phyloP scores from a whole-genome alignment of 2,329 filamentous ascomycete genomes.

The Aspergillus candidus region DNA sequence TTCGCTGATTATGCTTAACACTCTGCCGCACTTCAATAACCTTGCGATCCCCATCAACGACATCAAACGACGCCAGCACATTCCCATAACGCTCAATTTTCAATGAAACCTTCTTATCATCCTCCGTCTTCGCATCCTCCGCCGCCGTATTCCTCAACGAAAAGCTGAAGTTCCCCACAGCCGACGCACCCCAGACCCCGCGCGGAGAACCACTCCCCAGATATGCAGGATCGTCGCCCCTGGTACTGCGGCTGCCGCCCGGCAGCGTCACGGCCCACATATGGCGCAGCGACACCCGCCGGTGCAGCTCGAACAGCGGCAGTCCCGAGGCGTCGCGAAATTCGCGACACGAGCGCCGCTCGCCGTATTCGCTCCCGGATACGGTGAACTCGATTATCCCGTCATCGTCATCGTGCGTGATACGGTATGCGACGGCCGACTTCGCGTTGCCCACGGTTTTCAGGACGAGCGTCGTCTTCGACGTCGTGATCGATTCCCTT shows the following conservation, averaged over 20 bases:
- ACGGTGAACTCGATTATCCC: conserved; percentile 19
- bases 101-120: conserved; percentile 15
- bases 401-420: conserved; percentile 13
- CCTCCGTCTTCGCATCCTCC: conserved; percentile 9
- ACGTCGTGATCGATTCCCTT: conserved; percentile 17
- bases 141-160: conserved; percentile 21
- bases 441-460: conserved; percentile 15
- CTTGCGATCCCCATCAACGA: conserved; percentile 19
- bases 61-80: conserved; percentile 13
- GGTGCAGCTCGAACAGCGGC: conserved; percentile 23
- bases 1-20: conserved; percentile 13
- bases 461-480: conserved; percentile 17
- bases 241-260: conserved; percentile 8
- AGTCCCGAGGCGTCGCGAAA: conserved; percentile 25
- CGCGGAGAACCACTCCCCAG: conserved; percentile 8
- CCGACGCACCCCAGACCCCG: conserved; percentile 4
- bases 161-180: conserved; percentile 13
- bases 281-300: conserved; percentile 8
- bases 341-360: conserved; percentile 18
- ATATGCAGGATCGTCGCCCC: conserved; percentile 5
- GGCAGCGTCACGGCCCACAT: conserved; percentile 20
- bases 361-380: conserved; percentile 19
- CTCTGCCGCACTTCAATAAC: conserved; percentile 15
- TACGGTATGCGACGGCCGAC: conserved; percentile 12
- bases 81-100: conserved; percentile 14